Percentiles rank a stretch among this genome's conserved stretches.
These are phyloP conservation scores for Cynara cardunculus DNA, from an alignment of 129 eudicot species.

Conservation along the genomic window DNA sequence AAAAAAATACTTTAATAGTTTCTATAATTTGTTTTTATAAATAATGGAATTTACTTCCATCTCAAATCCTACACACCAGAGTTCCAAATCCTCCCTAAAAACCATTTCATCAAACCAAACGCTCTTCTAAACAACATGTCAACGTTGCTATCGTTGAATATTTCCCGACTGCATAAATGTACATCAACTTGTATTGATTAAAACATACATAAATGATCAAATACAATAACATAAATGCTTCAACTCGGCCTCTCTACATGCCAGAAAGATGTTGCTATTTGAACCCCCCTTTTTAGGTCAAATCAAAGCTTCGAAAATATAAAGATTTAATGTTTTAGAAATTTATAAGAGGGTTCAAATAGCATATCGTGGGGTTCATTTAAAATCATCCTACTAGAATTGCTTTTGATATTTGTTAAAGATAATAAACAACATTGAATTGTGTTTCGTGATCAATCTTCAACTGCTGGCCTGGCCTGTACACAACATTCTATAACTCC, in stretches of 20 bases:
- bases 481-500: slow-evolving; percentile 38
- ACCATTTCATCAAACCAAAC: too few relatives aligned
- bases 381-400: neutral
- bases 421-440: slow-evolving; percentile 15
- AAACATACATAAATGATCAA: slow-evolving; percentile 4
- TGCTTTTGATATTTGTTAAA: neutral
- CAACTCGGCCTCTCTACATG: neutral
- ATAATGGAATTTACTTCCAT: too few relatives aligned
- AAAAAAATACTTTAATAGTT: too few relatives aligned
- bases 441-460: slow-evolving; percentile 15
- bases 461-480: slow-evolving; percentile 30
- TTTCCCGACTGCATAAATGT: neutral
- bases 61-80: too few relatives aligned
- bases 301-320: neutral
- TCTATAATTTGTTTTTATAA: too few relatives aligned
- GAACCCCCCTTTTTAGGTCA: neutral
- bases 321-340: neutral
- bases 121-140: neutral
- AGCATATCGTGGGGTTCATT: neutral
- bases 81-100: too few relatives aligned
- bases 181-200: slow-evolving; percentile 5
- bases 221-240: slow-evolving; percentile 1
- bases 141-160: neutral
- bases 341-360: neutral
- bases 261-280: neutral